Evolutionary conservation across 345 rosid genomes (phyloP), one percentile per base, ranked within the genome.

Genomic region (Dovyalis caffra): DNA sequence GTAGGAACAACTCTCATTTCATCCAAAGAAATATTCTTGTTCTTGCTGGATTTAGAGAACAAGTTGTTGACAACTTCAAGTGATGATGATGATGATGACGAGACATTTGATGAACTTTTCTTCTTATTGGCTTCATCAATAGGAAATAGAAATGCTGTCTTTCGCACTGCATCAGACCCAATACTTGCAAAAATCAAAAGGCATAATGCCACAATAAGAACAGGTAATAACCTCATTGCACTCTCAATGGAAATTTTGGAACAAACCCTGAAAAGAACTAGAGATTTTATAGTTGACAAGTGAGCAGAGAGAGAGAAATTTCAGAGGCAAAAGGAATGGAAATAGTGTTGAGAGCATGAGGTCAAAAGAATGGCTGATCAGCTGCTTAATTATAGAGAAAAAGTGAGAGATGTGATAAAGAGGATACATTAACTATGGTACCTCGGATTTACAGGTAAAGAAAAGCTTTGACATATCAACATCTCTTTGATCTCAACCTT

Each of bases 1-100:
- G 85, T 76, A 25, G 85, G 85, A 47, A 82, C 73, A 2, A 79
- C 73, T 76, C 85, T 64, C 65, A 76, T 69, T 31, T 73, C 78
- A n/a, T 78, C 77, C 12, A 40, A 25, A 35, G 70, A 16, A 45
- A 49, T 15, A 74, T 53, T 51, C 66, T 29, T 73, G 16, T 25
- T 68, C 72, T 68, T 23, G 51, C n/a, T n/a, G 56, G 29, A 37
- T 71, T 61, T 64, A 1, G 71, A 66, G 81, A 74, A 61, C 40
- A 21, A 32, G 33, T 23, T 61, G 70, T 68, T 67, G 43, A 53
- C 35, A 35, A 28, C 68, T 67, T 57, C 40, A 31, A 63, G 21
- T 18, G 81, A 61, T 2, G 49, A 20, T 18, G 56, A 21, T 8
- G 60, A 51, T 0, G 57, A 56, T 3, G 61, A 23, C 12, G 49